Conservation (phyloP, 2,329 filamentous ascomycete species). For the Stagonosporopsis chrysanthemi region DNA sequence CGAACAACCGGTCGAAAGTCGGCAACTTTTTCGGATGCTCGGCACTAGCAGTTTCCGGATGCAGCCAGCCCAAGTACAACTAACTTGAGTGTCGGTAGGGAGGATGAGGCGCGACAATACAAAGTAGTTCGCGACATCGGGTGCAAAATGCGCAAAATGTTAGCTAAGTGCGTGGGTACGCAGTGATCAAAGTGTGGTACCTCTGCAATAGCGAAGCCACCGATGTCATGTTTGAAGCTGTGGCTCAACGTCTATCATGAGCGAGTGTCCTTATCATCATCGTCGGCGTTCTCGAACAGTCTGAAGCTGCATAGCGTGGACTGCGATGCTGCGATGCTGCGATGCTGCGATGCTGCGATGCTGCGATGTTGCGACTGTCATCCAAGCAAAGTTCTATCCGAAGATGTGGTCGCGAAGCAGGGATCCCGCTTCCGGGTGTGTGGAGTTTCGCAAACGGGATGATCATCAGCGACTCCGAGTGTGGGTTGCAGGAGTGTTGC, state of each 20-base stretch:
- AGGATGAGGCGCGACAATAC: neutral
- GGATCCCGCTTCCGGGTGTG: conserved; percentile 19
- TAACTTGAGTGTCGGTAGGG: neutral
- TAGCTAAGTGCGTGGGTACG: neutral
- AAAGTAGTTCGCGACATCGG: neutral
- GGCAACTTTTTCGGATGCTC: conserved; percentile 10
- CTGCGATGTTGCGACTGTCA: conserved; percentile 1
- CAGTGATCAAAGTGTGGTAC: neutral
- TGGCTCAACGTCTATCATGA: conserved; percentile 7
- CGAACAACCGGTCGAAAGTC: conserved; percentile 16
- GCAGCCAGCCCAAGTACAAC: neutral
- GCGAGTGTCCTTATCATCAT: neutral
- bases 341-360: neutral
- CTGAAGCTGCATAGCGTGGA: neutral
- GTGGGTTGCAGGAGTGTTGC: conserved; percentile 8
- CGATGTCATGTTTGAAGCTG: conserved; percentile 10
- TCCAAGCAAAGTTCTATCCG: neutral
- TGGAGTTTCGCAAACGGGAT: conserved; percentile 28
- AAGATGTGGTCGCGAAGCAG: conserved; percentile 13
- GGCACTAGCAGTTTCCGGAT: conserved; percentile 6
- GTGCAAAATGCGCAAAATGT: conserved; percentile 5
- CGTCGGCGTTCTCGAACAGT: conserved; percentile 7
- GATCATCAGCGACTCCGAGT: conserved; percentile 19
- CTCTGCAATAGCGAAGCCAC: conserved; percentile 7
- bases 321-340: neutral